Conservation (phyloP, 768 basidiomycete species). For the Mrakia blollopis region DNA sequence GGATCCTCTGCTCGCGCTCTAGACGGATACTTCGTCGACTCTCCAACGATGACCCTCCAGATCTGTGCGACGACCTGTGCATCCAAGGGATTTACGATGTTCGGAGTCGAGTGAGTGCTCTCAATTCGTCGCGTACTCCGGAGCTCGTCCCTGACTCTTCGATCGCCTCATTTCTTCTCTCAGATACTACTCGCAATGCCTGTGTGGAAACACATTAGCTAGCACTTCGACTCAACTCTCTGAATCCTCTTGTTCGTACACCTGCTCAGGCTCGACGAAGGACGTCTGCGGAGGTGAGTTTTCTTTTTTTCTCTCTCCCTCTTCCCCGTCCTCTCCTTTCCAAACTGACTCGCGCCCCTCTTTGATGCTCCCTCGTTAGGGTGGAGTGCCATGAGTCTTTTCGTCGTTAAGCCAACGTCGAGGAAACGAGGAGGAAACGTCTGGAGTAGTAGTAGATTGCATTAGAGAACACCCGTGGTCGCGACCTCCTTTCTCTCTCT, state of each 20-base stretch:
- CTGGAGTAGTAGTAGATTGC: neutral
- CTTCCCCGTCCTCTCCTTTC: neutral
- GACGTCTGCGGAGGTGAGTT: neutral
- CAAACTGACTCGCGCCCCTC: neutral
- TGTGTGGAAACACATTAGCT: neutral
- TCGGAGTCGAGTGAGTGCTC: neutral
- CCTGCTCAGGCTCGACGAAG: neutral
- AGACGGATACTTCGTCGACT: neutral
- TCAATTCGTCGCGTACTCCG: neutral
- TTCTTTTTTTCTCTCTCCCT: neutral
- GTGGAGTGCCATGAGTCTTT: neutral
- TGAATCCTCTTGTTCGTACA: neutral
- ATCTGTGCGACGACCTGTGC: neutral
- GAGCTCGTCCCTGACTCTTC: too few relatives aligned
- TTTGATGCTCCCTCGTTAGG: too few relatives aligned
- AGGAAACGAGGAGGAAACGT: neutral
- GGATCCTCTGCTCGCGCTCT: neutral
- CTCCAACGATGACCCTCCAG: neutral
- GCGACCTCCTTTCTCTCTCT: too few relatives aligned
- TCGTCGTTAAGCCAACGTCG: neutral
- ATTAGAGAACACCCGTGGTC: too few relatives aligned
- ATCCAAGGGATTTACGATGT: neutral
- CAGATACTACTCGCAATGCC: neutral
- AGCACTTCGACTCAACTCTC: neutral
- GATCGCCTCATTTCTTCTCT: neutral